Percentiles rank a stretch among this genome's conserved stretches.
Evolutionary conservation across 1,284 basidiomycete species (phyloP).

Genomic region (Retiboletus flavoniger): DNA sequence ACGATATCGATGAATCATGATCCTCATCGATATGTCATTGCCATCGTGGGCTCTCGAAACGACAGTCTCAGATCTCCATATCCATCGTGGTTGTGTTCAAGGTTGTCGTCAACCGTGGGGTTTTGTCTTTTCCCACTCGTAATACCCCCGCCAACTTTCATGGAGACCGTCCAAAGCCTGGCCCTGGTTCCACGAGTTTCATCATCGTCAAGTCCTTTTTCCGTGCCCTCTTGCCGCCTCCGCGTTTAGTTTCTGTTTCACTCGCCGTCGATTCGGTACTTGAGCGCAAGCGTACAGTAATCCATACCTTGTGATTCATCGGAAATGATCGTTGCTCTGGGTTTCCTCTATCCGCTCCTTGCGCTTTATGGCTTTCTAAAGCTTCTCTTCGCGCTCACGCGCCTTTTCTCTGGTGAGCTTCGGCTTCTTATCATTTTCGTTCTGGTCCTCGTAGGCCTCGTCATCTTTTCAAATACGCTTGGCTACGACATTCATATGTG

Average conservation of each 20-base stretch:
- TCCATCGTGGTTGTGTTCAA: neutral
- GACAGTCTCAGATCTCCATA: too few species aligned
- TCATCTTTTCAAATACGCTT: too few species aligned
- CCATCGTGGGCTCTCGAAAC: too few species aligned
- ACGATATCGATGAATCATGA: neutral
- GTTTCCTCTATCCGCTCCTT: constrained; percentile 22
- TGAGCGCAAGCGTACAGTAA: neutral
- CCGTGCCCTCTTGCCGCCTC: neutral
- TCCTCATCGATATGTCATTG: neutral
- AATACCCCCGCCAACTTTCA: too few species aligned
- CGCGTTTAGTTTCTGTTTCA: neutral
- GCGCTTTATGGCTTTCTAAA: constrained; percentile 19
- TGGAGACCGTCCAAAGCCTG: neutral
- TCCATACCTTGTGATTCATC: neutral
- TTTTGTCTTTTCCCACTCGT: constrained; percentile 1
- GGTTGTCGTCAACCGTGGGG: neutral
- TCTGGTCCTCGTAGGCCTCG: neutral
- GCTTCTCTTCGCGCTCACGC: constrained; percentile 12
- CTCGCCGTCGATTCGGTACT: too few species aligned
- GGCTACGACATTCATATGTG: neutral
- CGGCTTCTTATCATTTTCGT: neutral
- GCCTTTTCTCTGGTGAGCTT: constrained; percentile 16
- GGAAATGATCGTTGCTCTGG: constrained; percentile 26
- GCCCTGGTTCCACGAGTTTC: neutral
- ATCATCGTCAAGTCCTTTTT: too few species aligned